Evolutionary conservation across 2,329 filamentous ascomycete species (phyloP).

Genomic region (Knoxdaviesia proteae): DNA sequence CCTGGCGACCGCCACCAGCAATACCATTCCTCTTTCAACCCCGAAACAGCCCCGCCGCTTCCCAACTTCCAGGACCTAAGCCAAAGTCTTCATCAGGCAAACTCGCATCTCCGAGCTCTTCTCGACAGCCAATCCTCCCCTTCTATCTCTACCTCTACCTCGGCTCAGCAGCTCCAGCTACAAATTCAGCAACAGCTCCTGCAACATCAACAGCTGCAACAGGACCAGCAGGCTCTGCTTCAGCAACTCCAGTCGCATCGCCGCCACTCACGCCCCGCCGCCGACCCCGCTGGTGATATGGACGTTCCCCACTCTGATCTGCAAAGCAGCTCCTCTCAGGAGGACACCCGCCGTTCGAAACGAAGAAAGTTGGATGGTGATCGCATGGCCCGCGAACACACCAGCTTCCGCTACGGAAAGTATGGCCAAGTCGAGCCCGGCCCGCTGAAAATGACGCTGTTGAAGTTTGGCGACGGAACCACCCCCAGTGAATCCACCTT

Average conservation of each 20-base stretch:
- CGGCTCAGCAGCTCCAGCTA: neutral
- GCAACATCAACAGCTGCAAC: slow-evolving; percentile 1
- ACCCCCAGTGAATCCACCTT: slow-evolving; percentile 42
- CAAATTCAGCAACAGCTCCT: neutral
- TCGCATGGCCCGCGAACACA: slow-evolving; percentile 24
- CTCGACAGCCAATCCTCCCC: slow-evolving; percentile 12
- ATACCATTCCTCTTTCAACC: neutral
- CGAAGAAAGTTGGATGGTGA: slow-evolving; percentile 52
- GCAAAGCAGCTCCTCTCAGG: slow-evolving; percentile 9
- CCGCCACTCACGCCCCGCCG: too few species aligned
- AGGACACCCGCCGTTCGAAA: slow-evolving; percentile 36
- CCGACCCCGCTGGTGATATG: too few species aligned
- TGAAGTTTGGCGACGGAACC: slow-evolving; percentile 55
- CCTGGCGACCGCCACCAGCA: neutral
- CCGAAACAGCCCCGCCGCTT: too few species aligned
- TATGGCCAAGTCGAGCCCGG: slow-evolving; percentile 77
- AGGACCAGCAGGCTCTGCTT: slow-evolving; percentile 10
- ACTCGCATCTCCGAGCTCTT: slow-evolving; percentile 21
- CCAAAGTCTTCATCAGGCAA: slow-evolving; percentile 19
- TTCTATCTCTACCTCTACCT: neutral
- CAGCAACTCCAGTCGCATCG: slow-evolving; percentile 14
- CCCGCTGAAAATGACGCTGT: slow-evolving; percentile 42
- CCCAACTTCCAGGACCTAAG: slow-evolving; percentile 17
- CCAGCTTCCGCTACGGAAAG: slow-evolving; percentile 58
- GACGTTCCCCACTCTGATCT: too few species aligned